Evolutionary conservation across 2,329 filamentous ascomycete genomes (phyloP), one percentile per base, ranked within the genome.

Genomic region (Alternaria gaisen): DNA sequence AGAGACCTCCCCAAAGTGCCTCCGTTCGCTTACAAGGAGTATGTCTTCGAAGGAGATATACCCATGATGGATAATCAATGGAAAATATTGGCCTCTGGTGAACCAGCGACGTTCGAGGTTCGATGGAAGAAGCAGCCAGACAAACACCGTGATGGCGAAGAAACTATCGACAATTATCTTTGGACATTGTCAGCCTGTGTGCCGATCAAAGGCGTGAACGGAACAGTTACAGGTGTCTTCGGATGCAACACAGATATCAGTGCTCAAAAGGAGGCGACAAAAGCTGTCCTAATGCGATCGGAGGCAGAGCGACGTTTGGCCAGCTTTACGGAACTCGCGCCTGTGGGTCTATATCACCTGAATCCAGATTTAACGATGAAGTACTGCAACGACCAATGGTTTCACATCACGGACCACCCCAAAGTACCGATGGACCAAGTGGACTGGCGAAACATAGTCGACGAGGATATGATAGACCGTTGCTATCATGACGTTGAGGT

Each of bases 171-270:
- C 28, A 9, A 56, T 46, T 42, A 51, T 40, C 53, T 65, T 10
- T 72, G 71, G 68, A 62, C 72, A 5, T 58, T 72, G 7, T 64
- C 64, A 18, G 63, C 67, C 8, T 71, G 71, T 41, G 60, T 71
- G 14, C 68, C 71, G 7, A 60, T 74, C 20, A 59, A 66, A 16
- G 52, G 60, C 18, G 56, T 66, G 34, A 51, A 65, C 3, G 61
- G 68, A 11, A 57, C 58, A 1, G 57, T 72, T 2, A 59, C 71
- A 14, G 61, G 63, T 20, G 63, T 74, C 14, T 66, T 66, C 12
- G 71, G 72, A 3, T 70, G 64, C 56, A 72, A 62, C 8, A 68
- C 70, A 16, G 70, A 73, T 20, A 70, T 74, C 18, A 66, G 60
- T 44, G 71, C 61, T 5, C 72, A 73, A 44, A 74, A 73, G 36